phyloP scores from a whole-genome alignment of 192 early-diverging fungal genomes.

The Diversispora epigaea region DNA sequence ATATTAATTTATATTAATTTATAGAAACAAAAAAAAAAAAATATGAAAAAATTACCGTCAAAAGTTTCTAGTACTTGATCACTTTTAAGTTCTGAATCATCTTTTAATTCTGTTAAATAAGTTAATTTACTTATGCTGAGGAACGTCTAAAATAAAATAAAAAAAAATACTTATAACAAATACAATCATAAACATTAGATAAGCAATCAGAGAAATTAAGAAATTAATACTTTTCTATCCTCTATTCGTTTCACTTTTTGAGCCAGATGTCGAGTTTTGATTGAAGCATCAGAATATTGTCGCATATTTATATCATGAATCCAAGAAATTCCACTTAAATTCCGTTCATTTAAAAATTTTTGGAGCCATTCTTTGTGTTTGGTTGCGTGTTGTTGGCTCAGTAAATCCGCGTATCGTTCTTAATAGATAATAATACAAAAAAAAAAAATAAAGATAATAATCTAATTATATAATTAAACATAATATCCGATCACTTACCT shows the following conservation, averaged over 20 bases:
- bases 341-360: conserved; percentile 13
- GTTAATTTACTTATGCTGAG: conserved; percentile 22
- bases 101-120: background rate
- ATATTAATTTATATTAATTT: background rate
- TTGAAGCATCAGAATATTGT: background rate
- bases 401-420: conserved; percentile 11
- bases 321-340: conserved; percentile 16
- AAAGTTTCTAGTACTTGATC: conserved; percentile 8
- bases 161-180: too few relatives aligned
- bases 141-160: conserved; percentile 6
- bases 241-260: background rate
- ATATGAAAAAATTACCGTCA: background rate
- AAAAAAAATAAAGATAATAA: background rate
- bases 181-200: background rate
- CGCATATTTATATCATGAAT: conserved; percentile 15
- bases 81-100: background rate
- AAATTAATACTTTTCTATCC: background rate
- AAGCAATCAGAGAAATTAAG: background rate
- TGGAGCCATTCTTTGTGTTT: conserved; percentile 9
- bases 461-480: background rate
- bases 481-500: background rate
- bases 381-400: background rate
- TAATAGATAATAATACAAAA: background rate
- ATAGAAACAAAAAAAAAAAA: background rate
- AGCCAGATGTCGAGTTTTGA: background rate